Evolutionary conservation across 2,329 filamentous ascomycete species (phyloP).

Genomic region (Penicillium sp.): DNA sequence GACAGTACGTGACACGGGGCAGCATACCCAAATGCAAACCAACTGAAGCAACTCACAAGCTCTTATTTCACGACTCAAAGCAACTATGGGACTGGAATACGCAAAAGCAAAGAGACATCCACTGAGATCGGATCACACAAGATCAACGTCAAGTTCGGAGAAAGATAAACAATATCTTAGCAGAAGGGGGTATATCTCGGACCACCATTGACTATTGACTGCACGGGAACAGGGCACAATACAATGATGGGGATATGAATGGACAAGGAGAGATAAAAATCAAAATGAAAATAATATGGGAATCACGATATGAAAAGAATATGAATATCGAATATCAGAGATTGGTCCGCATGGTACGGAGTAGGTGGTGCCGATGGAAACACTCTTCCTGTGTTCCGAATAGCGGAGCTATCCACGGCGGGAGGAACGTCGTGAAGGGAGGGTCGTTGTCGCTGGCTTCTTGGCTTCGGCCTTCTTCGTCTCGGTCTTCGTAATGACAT

Average conservation of each 20-base stretch:
- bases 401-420: constrained; percentile 15
- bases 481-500: constrained; percentile 6
- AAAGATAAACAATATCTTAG: no score
- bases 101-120: background rate
- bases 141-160: constrained; percentile 9
- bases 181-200: constrained; percentile 25
- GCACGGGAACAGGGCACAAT: constrained; percentile 9
- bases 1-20: no score
- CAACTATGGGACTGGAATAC: constrained; percentile 5
- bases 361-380: no score
- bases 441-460: constrained; percentile 2
- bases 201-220: constrained; percentile 15
- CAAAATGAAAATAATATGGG: constrained; percentile 8
- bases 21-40: no score
- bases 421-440: constrained; percentile 24
- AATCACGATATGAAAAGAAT: constrained; percentile 11
- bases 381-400: background rate
- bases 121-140: background rate
- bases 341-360: no score
- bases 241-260: constrained; percentile 4
- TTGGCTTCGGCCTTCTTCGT: constrained; percentile 10
- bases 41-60: background rate
- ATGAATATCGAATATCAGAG: constrained; percentile 5
- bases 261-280: background rate
- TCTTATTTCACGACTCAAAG: constrained; percentile 8